Evolutionary conservation across 2,329 filamentous ascomycete genomes (phyloP).

Genomic region (Xylariaceae sp.): DNA sequence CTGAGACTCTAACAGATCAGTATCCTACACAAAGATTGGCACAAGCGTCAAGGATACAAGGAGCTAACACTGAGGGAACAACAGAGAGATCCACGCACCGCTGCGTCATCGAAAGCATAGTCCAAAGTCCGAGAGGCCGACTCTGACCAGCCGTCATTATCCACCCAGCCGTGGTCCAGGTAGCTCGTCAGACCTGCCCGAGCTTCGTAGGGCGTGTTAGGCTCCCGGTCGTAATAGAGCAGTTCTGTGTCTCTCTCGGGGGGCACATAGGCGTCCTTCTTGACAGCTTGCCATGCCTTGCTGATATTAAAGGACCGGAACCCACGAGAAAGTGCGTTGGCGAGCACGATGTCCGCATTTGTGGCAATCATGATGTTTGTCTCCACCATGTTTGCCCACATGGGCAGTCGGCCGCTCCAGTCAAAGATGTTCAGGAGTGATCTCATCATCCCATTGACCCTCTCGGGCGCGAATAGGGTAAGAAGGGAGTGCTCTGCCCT

Average conservation of each 20-base stretch:
- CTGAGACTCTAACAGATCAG: conserved; percentile 1
- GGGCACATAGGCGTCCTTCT: conserved; percentile 40
- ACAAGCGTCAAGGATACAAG: no score
- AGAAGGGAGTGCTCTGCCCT: conserved; percentile 42
- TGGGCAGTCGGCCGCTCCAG: conserved; percentile 41
- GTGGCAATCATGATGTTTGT: conserved; percentile 48
- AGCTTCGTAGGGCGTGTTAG: conserved; percentile 39
- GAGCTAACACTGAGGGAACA: no score
- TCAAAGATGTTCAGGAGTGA: conserved; percentile 40
- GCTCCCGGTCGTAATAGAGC: conserved; percentile 43
- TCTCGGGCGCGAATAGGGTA: conserved; percentile 40
- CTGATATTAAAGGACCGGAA: conserved; percentile 38
- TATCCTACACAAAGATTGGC: no score
- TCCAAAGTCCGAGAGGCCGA: conserved; percentile 42
- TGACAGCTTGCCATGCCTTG: conserved; percentile 39
- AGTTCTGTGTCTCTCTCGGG: conserved; percentile 39
- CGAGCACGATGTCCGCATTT: conserved; percentile 42
- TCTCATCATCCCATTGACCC: conserved; percentile 43
- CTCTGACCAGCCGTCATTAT: conserved; percentile 44
- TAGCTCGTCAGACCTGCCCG: conserved; percentile 42
- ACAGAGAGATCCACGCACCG: no score
- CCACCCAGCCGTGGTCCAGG: conserved; percentile 39
- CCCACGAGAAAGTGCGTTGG: conserved; percentile 40
- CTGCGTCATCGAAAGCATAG: conserved; percentile 42
- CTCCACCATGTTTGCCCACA: conserved; percentile 46